Base-by-base conservation (phyloP, 1,139 yeast genomes). In the Taphrina wiesneri region DNA sequence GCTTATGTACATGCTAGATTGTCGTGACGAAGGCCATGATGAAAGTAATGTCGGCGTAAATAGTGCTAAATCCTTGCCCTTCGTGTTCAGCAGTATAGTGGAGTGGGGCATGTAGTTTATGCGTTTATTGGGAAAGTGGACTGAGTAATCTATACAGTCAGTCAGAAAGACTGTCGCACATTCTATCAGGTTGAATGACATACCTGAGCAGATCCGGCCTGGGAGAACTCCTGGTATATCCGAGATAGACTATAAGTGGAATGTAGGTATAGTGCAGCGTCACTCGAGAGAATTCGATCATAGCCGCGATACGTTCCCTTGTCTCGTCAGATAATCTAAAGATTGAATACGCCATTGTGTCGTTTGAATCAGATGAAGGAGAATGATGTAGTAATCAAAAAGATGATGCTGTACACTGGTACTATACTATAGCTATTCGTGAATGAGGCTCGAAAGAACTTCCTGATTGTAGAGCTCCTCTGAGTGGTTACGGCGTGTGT, bases 271-370 rank as follows among this genome's bases (percentile, higher is more conserved):
- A 60, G 52, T 60, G 64, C 26, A 60, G 51, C 7, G 64, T 60
- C 52, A 60, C 64, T 4, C 64, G 36, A 9, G 64, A 60, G 41
- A 60, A 51, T 46, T 60, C 64, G 28, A 60, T 60, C 34, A 60
- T 52, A 4, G 64, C 39, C 7, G 64, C 64, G 34, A 60, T 41
- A 17, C 64, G 64, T 43, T 60, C 64, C 23, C 64, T 25, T 9
- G 64, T 60, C 64, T 60, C 64, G 52, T 60, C 64, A 21, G 64
- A 60, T 17, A 60, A 19, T 41, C 64, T 60, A 57, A 60, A 60
- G 59, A 54, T 23, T 28, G 59, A 54, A n/a, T 54, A 54, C 11
- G 59, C 59, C 59, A 54, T 54, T 47, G 19, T 49, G 19, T 26
- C n/a, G 23, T n/a, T 2, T 39, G 43, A 15, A 11, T 32, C n/a